Conservation (phyloP, 2,329 filamentous ascomycete species). For the Lizonia empirigonia region DNA sequence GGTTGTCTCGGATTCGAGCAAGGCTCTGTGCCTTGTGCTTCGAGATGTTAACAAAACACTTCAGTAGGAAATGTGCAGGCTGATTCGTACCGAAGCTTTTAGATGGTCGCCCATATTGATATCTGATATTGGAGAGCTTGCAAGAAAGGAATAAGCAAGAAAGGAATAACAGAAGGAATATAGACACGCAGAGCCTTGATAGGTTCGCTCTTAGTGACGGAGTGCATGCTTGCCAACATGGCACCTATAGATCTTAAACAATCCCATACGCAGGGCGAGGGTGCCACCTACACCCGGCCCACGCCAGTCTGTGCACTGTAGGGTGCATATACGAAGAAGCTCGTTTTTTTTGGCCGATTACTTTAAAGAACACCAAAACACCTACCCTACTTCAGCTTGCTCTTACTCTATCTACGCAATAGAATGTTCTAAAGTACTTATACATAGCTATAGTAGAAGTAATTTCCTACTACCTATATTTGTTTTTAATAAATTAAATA, state of each 20-base stretch:
- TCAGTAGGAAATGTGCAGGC: background rate
- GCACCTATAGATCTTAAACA: constrained; percentile 36
- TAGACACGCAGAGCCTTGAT: constrained; percentile 19
- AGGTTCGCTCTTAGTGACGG: constrained; percentile 24
- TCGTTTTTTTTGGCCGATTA: too few relatives aligned
- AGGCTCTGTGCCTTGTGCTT: constrained; percentile 49
- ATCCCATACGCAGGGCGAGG: constrained; percentile 19
- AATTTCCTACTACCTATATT: too few relatives aligned
- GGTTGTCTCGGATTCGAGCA: constrained; percentile 75
- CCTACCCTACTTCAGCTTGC: too few relatives aligned
- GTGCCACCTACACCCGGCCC: constrained; percentile 35
- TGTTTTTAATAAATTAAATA: too few relatives aligned
- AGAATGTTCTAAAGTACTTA: too few relatives aligned
- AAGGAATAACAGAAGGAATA: constrained; percentile 14
- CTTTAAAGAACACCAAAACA: too few relatives aligned
- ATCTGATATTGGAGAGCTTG: constrained; percentile 11
- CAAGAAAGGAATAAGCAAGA: constrained; percentile 11
- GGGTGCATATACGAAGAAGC: too few relatives aligned
- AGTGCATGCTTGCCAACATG: constrained; percentile 27
- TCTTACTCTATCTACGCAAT: too few relatives aligned
- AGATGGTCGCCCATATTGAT: constrained; percentile 37
- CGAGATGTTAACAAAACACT: constrained; percentile 9
- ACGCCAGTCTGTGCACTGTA: constrained; percentile 24
- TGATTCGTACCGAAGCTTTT: constrained; percentile 29
- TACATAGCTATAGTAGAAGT: too few relatives aligned